Conservation (phyloP, 2,329 filamentous ascomycete species). For the Colletotrichum phormii region DNA sequence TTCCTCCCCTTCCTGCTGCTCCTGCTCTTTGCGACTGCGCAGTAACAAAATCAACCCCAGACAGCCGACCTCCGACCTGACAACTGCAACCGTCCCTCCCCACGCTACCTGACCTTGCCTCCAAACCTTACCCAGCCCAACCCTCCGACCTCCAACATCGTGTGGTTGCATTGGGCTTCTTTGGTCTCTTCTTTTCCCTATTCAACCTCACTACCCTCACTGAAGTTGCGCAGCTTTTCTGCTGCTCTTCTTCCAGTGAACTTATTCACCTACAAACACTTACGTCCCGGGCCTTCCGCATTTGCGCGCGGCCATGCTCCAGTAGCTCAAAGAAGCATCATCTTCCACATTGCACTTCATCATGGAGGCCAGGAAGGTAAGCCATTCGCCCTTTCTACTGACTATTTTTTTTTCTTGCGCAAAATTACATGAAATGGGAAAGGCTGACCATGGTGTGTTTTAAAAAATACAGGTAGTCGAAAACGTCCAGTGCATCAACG, state of each 20-base stretch:
- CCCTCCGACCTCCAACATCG: conserved; percentile 6
- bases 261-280: neutral
- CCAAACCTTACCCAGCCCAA: conserved; percentile 17
- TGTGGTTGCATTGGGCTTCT: neutral
- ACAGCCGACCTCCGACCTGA: conserved; percentile 2
- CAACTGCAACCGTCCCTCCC: neutral
- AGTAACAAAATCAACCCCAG: neutral
- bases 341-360: conserved; percentile 27
- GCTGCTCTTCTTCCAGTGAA: conserved; percentile 31
- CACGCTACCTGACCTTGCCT: conserved; percentile 8
- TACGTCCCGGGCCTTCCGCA: conserved; percentile 16
- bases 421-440: neutral
- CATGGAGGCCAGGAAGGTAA: conserved; percentile 58
- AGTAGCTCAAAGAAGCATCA: conserved; percentile 34
- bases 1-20: conserved; percentile 12
- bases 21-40: conserved; percentile 17
- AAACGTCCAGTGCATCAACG: conserved; percentile 70
- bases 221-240: conserved; percentile 16
- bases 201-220: neutral
- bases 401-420: neutral
- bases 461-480: conserved; percentile 58
- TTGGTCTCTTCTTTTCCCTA: neutral
- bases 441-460: conserved; percentile 36
- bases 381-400: conserved; percentile 10
- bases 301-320: conserved; percentile 28